Conservation (phyloP, 306 rosid species). For the Gastrolobium bilobum region DNA sequence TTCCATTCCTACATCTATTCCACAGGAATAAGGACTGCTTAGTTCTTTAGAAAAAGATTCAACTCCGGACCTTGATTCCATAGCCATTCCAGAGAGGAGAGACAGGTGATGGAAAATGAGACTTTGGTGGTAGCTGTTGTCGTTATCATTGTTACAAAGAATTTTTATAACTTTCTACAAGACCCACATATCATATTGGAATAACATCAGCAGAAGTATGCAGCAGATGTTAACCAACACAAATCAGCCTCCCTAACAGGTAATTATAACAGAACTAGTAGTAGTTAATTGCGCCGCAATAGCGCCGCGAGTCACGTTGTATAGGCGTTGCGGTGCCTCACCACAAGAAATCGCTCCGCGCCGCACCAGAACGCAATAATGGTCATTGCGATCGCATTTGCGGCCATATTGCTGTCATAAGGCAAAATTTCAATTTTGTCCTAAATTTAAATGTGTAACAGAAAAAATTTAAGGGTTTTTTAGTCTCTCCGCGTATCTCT, state of each 20-base stretch:
- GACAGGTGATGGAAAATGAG: neutral
- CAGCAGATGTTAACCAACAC: constrained; percentile 7
- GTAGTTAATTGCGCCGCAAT: no score
- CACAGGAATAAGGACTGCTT: neutral
- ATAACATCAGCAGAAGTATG: neutral
- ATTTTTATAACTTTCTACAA: neutral
- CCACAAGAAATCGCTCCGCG: no score
- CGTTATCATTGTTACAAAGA: neutral
- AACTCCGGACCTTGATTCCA: neutral
- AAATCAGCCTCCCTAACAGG: neutral
- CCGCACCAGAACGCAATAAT: no score
- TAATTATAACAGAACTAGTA: constrained; percentile 13
- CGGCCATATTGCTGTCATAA: no score
- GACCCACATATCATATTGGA: neutral
- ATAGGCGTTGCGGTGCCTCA: no score
- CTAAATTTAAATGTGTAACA: no score
- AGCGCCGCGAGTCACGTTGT: no score
- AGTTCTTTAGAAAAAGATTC: neutral
- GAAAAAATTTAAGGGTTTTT: no score
- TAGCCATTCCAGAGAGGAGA: neutral
- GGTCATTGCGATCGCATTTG: no score
- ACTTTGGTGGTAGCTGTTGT: neutral
- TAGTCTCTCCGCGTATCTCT: no score
- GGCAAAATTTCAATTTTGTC: no score
- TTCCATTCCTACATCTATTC: neutral